Evolutionary conservation across 225 moss, liverwort and hornwort species (phyloP), one percentile per base, ranked within the genome.

Genomic region (Marchantia paleacea): DNA sequence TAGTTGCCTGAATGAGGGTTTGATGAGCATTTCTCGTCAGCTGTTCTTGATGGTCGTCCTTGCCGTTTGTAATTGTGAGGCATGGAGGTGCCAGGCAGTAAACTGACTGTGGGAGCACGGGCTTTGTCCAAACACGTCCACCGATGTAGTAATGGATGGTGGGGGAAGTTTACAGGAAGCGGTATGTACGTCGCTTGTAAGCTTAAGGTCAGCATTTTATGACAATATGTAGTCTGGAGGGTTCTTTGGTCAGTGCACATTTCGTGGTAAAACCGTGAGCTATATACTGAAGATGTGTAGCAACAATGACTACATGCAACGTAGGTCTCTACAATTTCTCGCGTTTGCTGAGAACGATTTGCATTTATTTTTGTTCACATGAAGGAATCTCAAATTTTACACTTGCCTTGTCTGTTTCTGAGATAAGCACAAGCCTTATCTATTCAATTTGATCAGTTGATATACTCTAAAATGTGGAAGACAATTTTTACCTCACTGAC

Each of bases 71-170:
- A n/a, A 78, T 62, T 10, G 54, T 18, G 82, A 80, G 80, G 28
- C 30, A 75, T 91, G 92, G 89, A 95, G 94, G 87, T 92, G 84
- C 89, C 90, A 92, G 92, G 92, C 86, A 91, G 91, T 62, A 91
- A 79, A 76, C 80, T 99, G 80, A 91, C 92, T 58, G 92, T 94
- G 61, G 95, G 95, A 80, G 94, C 95, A 31, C 88, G 99, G 85
- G 99, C 99, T 25, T 89, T 99, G 86, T 91, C 97, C 72, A 99
- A 99, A 88, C 95, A 95, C 83, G 93, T 90, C 67, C 95, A 90
- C 54, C 90, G 97, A 61, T 92, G 97, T 70, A 88, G 88, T 52
- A 82, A 81, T 83, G 94, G 99, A 49, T 95, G 99, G 95, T 95
- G 95, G 94, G 95, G 94, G 75, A 84, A 52, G 50, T 87, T 90